Base-by-base conservation (phyloP, 108 stramenopile species). In the Fragilaria radians region DNA sequence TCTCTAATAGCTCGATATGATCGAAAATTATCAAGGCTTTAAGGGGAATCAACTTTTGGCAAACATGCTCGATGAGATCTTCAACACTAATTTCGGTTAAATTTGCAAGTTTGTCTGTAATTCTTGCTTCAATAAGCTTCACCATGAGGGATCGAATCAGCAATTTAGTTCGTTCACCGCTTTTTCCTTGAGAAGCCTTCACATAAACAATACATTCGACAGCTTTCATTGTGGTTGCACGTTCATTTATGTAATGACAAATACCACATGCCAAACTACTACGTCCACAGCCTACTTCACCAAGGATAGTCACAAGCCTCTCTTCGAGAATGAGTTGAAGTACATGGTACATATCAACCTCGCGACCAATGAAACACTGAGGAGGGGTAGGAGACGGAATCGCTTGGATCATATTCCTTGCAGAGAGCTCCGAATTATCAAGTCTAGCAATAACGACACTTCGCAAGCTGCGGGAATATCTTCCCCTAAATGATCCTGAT, bases 181-280 rank as follows among this genome's bases (percentile, higher is more conserved):
- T 72, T 9, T 54, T 60, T 18, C 61, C 62, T 32, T 72, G 74
- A 5, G 68, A 68, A 11, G 78, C 74, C 50, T 71, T 74, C 34
- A 81, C 78, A 52, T 72, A 80, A 46, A 71, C 73, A n/a, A 81
- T 84, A n/a, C 66, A 57, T 34, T 78, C 74, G 30, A 82, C 65
- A 42, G 57, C 59, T 18, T 67, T 68, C 27, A 78, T 63, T 3
- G 84, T 80, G 28, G 68, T 79, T 26, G 66, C 69, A 7, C 86
- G 67, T 54, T 86, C 87, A 33, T 83, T 71, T 62, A 89, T 78
- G 73, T 94, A 94, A 32, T 85, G 79, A 48, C 82, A 84, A n/a
- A 85, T 56, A 28, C 76, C 76, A 21, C 79, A 72, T 22, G 73
- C 84, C 5, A 91, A 34, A 2, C 83, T 80, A 11, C 72, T 74